A percentile compares a stretch with the other conserved stretches of the same genome.
Conservation (phyloP, 208 protist genomes). For the Angomonas ambiguus region DNA sequence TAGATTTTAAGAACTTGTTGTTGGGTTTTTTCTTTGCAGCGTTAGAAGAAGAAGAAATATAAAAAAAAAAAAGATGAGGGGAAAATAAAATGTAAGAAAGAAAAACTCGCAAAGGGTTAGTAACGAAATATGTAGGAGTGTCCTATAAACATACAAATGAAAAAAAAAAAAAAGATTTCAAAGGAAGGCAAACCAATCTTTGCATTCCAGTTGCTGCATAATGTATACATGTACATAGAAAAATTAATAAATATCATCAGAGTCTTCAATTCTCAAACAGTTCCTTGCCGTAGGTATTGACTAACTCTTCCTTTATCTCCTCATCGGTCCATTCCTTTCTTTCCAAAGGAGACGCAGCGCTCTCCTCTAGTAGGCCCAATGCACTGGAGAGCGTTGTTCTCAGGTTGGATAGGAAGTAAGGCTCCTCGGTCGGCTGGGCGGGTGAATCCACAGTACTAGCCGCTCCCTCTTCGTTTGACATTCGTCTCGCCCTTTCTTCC, state of each 20-base stretch:
- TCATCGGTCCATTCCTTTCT: not conserved
- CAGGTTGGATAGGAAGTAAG: not conserved
- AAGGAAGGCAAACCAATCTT: not conserved
- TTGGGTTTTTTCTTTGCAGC: too few species aligned
- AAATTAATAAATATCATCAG: too few species aligned
- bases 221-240: too few species aligned
- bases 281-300: not conserved
- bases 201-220: too few species aligned
- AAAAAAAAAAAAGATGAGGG: conserved; percentile 9
- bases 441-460: not conserved
- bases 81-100: not conserved
- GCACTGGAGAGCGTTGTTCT: not conserved
- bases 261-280: not conserved
- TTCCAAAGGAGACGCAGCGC: not conserved
- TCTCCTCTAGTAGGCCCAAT: not conserved
- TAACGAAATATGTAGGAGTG: not conserved
- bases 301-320: not conserved
- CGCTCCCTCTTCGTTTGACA: not conserved
- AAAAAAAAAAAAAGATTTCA: not conserved
- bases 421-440: not conserved
- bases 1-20: not conserved
- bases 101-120: not conserved
- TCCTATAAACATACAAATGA: not conserved
- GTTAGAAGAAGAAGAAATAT: conserved; percentile 13
- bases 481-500: conserved; percentile 19